Percentiles rank a stretch among this genome's conserved stretches.
phyloP scores from a whole-genome alignment of 768 basidiomycete species.

The Naganishia randhawae region DNA sequence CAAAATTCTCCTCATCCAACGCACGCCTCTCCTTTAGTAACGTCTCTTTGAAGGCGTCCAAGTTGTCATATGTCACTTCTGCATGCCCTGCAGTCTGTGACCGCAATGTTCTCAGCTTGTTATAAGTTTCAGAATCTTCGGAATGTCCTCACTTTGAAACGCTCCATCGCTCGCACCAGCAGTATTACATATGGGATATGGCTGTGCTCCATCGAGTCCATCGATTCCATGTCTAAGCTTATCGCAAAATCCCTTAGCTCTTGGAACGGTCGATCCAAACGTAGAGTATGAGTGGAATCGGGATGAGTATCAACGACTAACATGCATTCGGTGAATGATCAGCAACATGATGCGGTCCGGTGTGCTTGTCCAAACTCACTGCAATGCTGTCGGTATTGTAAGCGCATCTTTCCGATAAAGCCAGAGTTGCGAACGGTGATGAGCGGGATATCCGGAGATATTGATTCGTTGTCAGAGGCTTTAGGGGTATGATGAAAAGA shows the following conservation, averaged over 20 bases:
- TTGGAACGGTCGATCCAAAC: slow-evolving; percentile 85
- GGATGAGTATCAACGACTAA: slow-evolving; percentile 85
- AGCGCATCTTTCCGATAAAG: slow-evolving; percentile 80
- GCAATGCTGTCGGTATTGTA: slow-evolving; percentile 83
- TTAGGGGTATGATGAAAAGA: background rate
- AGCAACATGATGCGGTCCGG: background rate
- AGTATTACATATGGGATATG: slow-evolving; percentile 89
- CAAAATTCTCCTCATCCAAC: slow-evolving; percentile 92
- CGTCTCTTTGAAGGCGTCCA: slow-evolving; percentile 69
- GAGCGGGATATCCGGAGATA: slow-evolving; percentile 56
- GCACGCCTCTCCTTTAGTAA: slow-evolving; percentile 67
- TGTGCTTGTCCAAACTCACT: slow-evolving; percentile 55
- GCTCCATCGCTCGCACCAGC: slow-evolving; percentile 72
- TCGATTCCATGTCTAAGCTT: slow-evolving; percentile 65
- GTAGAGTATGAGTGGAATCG: slow-evolving; percentile 62
- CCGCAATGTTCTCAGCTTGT: background rate
- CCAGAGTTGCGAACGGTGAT: slow-evolving; percentile 79
- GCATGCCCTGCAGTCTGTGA: slow-evolving; percentile 1
- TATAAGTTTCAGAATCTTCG: background rate
- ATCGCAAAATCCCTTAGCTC: slow-evolving; percentile 69
- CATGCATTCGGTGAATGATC: background rate
- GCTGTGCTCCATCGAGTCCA: slow-evolving; percentile 84
- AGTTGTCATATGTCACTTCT: slow-evolving; percentile 57
- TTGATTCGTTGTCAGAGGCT: slow-evolving; percentile 55
- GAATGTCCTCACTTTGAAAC: slow-evolving; percentile 62